Conservation (phyloP, 2,329 filamentous ascomycete genomes). For the Diplodia corticola region DNA sequence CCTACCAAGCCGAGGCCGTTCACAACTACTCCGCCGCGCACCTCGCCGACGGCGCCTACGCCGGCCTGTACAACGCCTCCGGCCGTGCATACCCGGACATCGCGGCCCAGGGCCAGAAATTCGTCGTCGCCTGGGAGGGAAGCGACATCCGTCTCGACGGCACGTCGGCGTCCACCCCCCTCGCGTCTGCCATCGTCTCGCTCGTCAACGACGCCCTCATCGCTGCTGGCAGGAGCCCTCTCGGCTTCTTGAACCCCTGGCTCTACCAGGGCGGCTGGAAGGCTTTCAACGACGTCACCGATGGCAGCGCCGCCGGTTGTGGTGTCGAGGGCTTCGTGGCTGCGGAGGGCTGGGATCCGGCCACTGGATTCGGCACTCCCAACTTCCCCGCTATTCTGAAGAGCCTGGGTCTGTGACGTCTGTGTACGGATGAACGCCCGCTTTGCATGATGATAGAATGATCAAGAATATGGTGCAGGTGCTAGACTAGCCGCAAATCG, state of each 20-base stretch:
- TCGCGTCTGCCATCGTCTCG: conserved; percentile 59
- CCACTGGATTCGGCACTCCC: conserved; percentile 33
- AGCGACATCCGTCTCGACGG: conserved; percentile 48
- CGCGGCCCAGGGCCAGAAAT: conserved; percentile 58
- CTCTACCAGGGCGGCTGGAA: conserved; percentile 52
- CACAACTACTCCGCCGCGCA: conserved; percentile 47
- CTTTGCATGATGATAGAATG: not conserved
- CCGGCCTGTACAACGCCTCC: conserved; percentile 51
- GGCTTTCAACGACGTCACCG: conserved; percentile 52
- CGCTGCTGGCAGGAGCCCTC: conserved; percentile 47
- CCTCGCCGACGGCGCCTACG: conserved; percentile 41
- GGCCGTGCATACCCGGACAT: conserved; percentile 66
- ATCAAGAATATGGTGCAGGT: not conserved
- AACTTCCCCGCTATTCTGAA: conserved; percentile 17
- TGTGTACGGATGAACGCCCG: not conserved
- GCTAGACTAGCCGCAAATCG: not conserved
- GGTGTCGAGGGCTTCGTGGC: conserved; percentile 40
- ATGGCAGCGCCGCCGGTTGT: conserved; percentile 42
- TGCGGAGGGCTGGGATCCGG: conserved; percentile 39
- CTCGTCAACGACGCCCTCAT: conserved; percentile 64
- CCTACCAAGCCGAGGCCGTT: conserved; percentile 50
- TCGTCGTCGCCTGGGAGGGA: conserved; percentile 47
- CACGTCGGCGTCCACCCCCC: conserved; percentile 58
- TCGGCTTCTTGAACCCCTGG: conserved; percentile 64
- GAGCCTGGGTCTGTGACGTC: not conserved